These are phyloP conservation scores for Quercus cerris DNA, from an alignment of 306 rosid genomes.

Conservation along the genomic window DNA sequence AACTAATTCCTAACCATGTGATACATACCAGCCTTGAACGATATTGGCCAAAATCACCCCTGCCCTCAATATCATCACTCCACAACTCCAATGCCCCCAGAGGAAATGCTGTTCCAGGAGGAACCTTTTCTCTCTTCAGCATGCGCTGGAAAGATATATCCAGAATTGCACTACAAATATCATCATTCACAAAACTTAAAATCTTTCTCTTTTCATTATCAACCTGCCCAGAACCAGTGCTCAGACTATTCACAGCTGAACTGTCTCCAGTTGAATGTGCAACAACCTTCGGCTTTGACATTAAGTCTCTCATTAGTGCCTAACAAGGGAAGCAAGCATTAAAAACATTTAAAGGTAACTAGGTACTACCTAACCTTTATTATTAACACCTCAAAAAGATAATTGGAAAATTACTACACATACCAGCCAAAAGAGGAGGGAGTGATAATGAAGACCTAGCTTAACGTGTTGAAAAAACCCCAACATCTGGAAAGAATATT, in stretches of 20 bases:
- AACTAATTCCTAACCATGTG: constrained; percentile 11
- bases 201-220: constrained; percentile 53
- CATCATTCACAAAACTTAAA: constrained; percentile 64
- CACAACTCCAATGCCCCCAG: constrained; percentile 84
- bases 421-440: constrained; percentile 95
- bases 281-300: constrained; percentile 67
- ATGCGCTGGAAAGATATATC: constrained; percentile 79
- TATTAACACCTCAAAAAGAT: constrained; percentile 2
- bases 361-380: constrained; percentile 15
- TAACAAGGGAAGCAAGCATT: constrained; percentile 28
- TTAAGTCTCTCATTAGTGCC: constrained; percentile 81
- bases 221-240: constrained; percentile 46
- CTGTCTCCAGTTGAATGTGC: constrained; percentile 50
- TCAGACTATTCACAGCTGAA: constrained; percentile 30
- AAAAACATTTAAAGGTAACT: constrained; percentile 14
- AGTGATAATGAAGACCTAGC: constrained; percentile 81
- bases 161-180: constrained; percentile 57
- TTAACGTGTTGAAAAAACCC: constrained; percentile 81
- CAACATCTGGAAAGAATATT: constrained; percentile 64
- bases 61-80: constrained; percentile 89
- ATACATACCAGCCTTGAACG: constrained; percentile 80
- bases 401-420: constrained; percentile 12
- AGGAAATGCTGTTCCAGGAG: constrained; percentile 44
- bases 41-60: constrained; percentile 82
- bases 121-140: constrained; percentile 84